Evolutionary conservation across 2,329 filamentous ascomycete genomes (phyloP), one percentile per base, ranked within the genome.

Genomic region (Microdochium paspali): DNA sequence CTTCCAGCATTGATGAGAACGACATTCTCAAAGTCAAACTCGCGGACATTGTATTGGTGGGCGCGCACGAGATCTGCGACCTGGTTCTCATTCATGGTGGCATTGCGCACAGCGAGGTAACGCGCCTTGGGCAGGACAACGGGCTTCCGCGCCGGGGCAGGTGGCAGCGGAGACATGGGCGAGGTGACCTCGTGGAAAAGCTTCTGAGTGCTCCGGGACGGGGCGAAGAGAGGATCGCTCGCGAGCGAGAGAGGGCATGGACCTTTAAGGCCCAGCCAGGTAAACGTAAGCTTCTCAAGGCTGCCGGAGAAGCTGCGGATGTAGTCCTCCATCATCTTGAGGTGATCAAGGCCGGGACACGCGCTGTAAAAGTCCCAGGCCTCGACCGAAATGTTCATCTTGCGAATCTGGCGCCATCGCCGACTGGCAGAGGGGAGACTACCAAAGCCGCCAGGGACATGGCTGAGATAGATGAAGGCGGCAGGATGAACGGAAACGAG

Each of bases 21-120:
- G 18, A 90, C 82, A 52, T 87, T 82, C 60, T 90, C 82, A 62
- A 94, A 89, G 61, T 89, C 83, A 59, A 91, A 88, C 59, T 91
- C 85, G 53, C 77, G 74, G 43, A 94, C 78, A 1, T 80, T 84
- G 47, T 71, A 69, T 25, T 79, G 76, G 65, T 95, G 87, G 12
- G 71, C 68, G 45, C 72, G 66, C 49, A 93, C 82, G 51, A 95
- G 80, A 13, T 74, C 71, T 40, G 80, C 76, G 49, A 94, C 77
- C 63, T 93, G 87, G 1, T 73, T 67, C 6, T 82, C 80, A 52
- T 85, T 84, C 73, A 90, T 82, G 28, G 77, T 72, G 10, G 80
- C 76, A 59, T 94, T 94, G 55, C 83, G 78, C 32, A 94, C 68
- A 54, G 83, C 76, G 66, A 94, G 75, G 56, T 79, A 77, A 31